Percentiles rank a stretch among this genome's conserved stretches.
Conservation (phyloP, 148 eudicot genomes). For the Heliosperma pusillum region DNA sequence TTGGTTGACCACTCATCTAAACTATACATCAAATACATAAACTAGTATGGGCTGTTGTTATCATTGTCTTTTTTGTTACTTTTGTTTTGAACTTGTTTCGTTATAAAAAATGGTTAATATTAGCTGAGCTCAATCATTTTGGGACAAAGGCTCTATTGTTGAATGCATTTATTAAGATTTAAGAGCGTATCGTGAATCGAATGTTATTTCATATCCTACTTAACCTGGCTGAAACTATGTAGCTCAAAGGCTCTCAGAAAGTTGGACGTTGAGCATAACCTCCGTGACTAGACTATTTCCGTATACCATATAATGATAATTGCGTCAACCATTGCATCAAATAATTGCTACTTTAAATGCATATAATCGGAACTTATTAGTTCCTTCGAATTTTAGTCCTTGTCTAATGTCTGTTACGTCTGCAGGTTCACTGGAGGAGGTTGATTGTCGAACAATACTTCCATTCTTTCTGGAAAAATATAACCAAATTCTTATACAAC, state of each 20-base stretch:
- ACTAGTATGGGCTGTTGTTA: background rate
- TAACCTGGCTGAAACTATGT: too few relatives aligned
- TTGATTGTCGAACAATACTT: constrained; percentile 42
- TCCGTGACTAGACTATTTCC: background rate
- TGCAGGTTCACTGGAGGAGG: constrained; percentile 50
- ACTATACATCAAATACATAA: background rate
- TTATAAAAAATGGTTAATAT: too few relatives aligned
- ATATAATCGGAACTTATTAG: background rate
- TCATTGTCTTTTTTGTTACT: too few relatives aligned
- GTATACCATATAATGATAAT: background rate
- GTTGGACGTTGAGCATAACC: too few relatives aligned
- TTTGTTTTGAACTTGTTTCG: too few relatives aligned
- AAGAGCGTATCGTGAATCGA: too few relatives aligned
- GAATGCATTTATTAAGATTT: too few relatives aligned
- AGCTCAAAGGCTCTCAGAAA: too few relatives aligned
- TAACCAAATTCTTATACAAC: constrained; percentile 39
- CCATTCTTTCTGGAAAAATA: constrained; percentile 42
- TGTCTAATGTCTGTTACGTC: background rate
- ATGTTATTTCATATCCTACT: too few relatives aligned
- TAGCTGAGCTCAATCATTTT: too few relatives aligned
- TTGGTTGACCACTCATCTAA: background rate
- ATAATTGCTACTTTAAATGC: background rate
- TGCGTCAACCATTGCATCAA: background rate
- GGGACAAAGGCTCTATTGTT: too few relatives aligned
- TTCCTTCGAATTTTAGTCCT: background rate